A percentile compares a stretch with the other conserved stretches of the same genome.
Evolutionary conservation across 306 rosid species (phyloP).

Genomic region (apple (Malus domestica)): ASM211411v1 NC_041789.1:32087501-32088000

Average conservation of each 20-base stretch:
- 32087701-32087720: no score
- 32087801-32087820: conserved; percentile 1
- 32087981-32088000: conserved; percentile 62
- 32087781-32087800: background rate
- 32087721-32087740: background rate
- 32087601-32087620: no score
- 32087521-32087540: no score
- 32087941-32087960: conserved; percentile 88
- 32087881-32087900: conserved; percentile 69
- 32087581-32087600: no score
- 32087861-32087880: conserved; percentile 37
- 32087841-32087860: conserved; percentile 17
- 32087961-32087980: conserved; percentile 95
- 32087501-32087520: background rate
- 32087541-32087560: no score
- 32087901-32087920: conserved; percentile 58
- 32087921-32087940: conserved; percentile 93
- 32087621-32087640: background rate
- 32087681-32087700: background rate
- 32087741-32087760: background rate
- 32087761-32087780: background rate
- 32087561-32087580: no score
- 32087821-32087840: conserved; percentile 43
- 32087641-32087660: background rate
- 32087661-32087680: background rate